Conservation (phyloP, 164 flowering plant species). For the Annona cherimola region DNA sequence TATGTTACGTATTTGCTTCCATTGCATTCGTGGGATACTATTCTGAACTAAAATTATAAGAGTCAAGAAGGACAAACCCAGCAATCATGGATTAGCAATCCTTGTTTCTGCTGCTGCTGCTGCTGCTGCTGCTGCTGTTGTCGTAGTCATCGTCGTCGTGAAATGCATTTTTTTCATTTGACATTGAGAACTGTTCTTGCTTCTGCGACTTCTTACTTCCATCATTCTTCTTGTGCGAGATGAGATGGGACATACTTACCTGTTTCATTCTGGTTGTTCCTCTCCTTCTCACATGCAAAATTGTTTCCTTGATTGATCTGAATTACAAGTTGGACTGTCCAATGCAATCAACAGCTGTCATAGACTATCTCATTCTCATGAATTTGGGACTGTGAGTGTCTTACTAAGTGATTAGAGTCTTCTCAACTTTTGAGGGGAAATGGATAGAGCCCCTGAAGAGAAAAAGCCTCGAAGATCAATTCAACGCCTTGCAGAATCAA, state of each 20-base stretch:
- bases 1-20: not conserved
- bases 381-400: too few species aligned
- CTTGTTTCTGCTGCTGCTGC: not conserved
- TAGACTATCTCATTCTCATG: not conserved
- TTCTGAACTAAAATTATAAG: not conserved
- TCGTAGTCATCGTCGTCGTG: too few species aligned
- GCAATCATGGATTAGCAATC: not conserved
- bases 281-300: not conserved
- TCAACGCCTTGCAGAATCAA: slow-evolving; percentile 31
- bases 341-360: not conserved
- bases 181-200: too few species aligned
- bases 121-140: too few species aligned
- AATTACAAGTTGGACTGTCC: not conserved
- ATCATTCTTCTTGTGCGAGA: too few species aligned
- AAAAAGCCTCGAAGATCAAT: slow-evolving; percentile 26
- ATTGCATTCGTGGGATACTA: not conserved
- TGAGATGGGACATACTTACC: too few species aligned
- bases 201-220: too few species aligned
- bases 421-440: not conserved
- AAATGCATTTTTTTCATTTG: too few species aligned
- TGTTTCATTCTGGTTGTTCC: not conserved
- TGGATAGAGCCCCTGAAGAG: slow-evolving; percentile 7
- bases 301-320: not conserved
- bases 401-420: not conserved
- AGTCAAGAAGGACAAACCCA: not conserved